phyloP scores from a whole-genome alignment of 2,329 filamentous ascomycete genomes.

The Diplodia seriata region DNA sequence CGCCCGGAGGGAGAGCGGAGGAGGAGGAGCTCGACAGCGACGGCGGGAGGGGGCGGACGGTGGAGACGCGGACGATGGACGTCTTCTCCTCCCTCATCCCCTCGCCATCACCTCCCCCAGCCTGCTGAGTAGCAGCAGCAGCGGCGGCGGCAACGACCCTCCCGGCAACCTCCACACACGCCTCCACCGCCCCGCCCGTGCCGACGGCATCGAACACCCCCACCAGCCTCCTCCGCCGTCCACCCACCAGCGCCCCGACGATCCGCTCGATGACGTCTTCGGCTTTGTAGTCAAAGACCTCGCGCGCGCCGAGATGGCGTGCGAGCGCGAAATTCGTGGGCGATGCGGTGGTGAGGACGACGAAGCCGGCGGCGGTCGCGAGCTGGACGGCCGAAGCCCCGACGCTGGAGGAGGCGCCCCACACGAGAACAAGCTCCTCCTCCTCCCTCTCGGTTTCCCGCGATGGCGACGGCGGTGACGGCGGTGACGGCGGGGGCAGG shows the following conservation, averaged over 20 bases:
- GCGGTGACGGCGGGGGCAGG: constrained; percentile 39
- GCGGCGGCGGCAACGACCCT: neutral
- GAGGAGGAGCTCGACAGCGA: no score
- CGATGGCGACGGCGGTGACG: constrained; percentile 32
- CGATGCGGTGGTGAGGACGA: constrained; percentile 44
- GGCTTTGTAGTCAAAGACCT: constrained; percentile 45
- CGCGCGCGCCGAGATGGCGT: constrained; percentile 41
- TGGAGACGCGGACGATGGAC: neutral
- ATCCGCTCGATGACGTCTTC: constrained; percentile 45
- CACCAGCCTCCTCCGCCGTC: constrained; percentile 42
- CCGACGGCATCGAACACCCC: constrained; percentile 50
- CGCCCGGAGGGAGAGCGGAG: neutral
- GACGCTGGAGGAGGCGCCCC: constrained; percentile 47
- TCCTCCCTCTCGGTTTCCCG: constrained; percentile 37
- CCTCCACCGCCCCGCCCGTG: neutral
- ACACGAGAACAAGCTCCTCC: constrained; percentile 45
- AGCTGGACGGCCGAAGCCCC: constrained; percentile 46
- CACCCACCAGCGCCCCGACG: constrained; percentile 43
- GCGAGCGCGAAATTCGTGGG: constrained; percentile 43
- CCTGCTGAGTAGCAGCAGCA: no score
- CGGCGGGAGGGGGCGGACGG: neutral
- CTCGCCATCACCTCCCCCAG: no score
- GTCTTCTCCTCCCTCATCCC: no score
- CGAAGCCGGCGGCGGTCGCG: constrained; percentile 44
- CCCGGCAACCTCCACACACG: neutral